phyloP scores from a whole-genome alignment of 139 green algal species.

The Marvania coccoides region DNA sequence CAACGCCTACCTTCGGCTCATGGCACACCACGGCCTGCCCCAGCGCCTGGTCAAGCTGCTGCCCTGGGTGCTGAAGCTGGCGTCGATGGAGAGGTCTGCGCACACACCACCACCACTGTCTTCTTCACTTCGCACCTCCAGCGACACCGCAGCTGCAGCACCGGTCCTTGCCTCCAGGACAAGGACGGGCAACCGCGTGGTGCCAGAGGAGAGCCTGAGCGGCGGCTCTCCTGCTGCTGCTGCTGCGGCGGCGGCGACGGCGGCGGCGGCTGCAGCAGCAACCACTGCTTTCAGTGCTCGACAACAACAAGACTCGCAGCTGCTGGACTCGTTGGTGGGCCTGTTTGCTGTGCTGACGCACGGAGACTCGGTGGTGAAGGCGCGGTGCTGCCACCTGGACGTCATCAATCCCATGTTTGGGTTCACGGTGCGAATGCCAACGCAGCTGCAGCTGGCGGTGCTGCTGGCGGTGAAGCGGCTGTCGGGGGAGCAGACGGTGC shows the following conservation, averaged over 20 bases:
- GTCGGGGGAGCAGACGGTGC: conserved; percentile 39
- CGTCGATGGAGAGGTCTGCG: background rate
- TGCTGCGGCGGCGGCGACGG: no score
- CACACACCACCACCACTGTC: no score
- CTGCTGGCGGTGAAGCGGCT: conserved; percentile 16
- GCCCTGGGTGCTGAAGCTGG: conserved; percentile 12
- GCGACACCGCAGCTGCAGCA: background rate
- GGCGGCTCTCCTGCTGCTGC: no score
- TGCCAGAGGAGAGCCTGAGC: background rate
- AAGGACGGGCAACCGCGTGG: background rate
- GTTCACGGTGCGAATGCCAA: background rate
- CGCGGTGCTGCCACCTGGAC: conserved; percentile 30
- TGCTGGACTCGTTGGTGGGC: background rate
- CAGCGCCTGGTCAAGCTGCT: conserved; percentile 2
- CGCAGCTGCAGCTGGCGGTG: conserved; percentile 4
- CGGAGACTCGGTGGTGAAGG: conserved; percentile 63
- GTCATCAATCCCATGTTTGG: conserved; percentile 7
- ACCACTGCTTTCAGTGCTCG: background rate
- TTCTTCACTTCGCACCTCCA: background rate
- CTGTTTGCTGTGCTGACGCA: conserved; percentile 13
- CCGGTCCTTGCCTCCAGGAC: background rate
- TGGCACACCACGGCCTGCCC: conserved; percentile 15
- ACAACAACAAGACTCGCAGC: no score
- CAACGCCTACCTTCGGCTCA: conserved; percentile 17
- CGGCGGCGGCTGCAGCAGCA: background rate